phyloP scores from a whole-genome alignment of 1,139 yeast species.

The Scheffersomyces cryptocercus region DNA sequence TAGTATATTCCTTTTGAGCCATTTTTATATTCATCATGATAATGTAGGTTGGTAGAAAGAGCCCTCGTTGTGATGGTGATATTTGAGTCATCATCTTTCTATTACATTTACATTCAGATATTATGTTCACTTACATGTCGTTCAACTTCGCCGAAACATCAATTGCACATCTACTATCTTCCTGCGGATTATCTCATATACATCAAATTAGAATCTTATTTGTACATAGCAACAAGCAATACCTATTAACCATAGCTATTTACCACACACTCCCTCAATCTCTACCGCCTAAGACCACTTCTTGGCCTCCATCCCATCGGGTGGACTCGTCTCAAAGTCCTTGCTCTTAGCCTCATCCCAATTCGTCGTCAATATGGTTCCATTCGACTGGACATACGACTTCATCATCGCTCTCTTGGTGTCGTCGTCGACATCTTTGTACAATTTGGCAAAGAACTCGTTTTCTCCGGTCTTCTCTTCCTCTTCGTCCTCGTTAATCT shows the following conservation, averaged over 20 bases:
- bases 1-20: too few species aligned
- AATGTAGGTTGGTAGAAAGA: too few species aligned
- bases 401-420: slow-evolving; percentile 96
- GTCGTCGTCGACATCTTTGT: slow-evolving; percentile 82
- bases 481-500: slow-evolving; percentile 54
- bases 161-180: too few species aligned
- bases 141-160: too few species aligned
- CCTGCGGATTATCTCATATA: too few species aligned
- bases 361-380: slow-evolving; percentile 89
- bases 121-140: too few species aligned
- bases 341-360: slow-evolving; percentile 86
- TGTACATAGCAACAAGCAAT: background rate
- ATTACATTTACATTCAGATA: too few species aligned
- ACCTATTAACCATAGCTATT: background rate
- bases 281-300: slow-evolving; percentile 29
- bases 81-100: too few species aligned
- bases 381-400: slow-evolving; percentile 89
- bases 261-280: too few species aligned
- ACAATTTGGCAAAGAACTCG: slow-evolving; percentile 74
- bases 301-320: slow-evolving; percentile 63
- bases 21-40: too few species aligned
- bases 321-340: slow-evolving; percentile 72
- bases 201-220: too few species aligned
- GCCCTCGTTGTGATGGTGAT: too few species aligned
- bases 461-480: slow-evolving; percentile 51